Evolutionary conservation across 1,284 basidiomycete species (phyloP).

Genomic region (Ustilago shanxiensis): DNA sequence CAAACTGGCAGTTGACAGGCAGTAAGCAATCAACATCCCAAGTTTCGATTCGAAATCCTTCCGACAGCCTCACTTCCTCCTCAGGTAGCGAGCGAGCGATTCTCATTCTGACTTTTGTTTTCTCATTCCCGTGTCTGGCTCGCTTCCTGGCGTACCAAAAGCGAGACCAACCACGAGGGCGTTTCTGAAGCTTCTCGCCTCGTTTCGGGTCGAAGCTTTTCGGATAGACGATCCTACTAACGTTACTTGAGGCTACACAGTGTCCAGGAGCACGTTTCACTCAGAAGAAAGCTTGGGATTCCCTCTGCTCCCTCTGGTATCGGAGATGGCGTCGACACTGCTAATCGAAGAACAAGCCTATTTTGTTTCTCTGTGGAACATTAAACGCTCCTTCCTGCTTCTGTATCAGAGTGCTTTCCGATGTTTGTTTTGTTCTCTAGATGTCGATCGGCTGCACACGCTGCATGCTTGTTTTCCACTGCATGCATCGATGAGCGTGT

Average conservation of each 20-base stretch:
- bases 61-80: neutral
- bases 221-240: neutral
- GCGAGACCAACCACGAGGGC: constrained; percentile 3
- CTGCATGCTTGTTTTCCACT: constrained; percentile 3
- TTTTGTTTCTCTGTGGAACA: too few relatives aligned
- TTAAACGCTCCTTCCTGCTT: too few relatives aligned
- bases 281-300: too few relatives aligned
- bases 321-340: too few relatives aligned
- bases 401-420: too few relatives aligned
- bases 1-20: constrained; percentile 3
- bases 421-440: neutral
- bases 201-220: neutral
- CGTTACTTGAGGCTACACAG: neutral
- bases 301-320: too few relatives aligned
- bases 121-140: neutral
- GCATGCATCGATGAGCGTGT: constrained; percentile 19
- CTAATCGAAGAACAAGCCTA: too few relatives aligned
- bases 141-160: neutral
- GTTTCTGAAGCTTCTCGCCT: neutral
- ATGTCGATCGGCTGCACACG: constrained; percentile 5
- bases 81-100: too few relatives aligned
- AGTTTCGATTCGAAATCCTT: neutral
- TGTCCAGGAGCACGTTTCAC: neutral
- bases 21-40: constrained; percentile 1
- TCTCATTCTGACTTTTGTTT: too few relatives aligned